Evolutionary conservation across 148 eudicot species (phyloP), one percentile per base, ranked within the genome.

Genomic region (Chenopodium berlandieri): DNA sequence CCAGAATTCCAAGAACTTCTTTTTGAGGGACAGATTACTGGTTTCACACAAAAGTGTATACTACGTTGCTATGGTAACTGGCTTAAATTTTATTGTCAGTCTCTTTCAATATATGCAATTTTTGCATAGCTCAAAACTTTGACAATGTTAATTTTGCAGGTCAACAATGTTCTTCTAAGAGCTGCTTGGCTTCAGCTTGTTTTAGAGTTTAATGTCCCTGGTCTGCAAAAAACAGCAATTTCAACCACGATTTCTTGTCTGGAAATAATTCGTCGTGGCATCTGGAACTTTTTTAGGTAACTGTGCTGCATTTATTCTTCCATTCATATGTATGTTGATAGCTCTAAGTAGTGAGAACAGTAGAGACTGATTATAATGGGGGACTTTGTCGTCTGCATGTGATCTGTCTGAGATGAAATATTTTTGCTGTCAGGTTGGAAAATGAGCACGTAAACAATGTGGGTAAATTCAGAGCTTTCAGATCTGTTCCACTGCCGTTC

Each of bases 281-380:
- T 92, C 64, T 94, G 98, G 98, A 94, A 87, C 86, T 94, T 91
- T 89, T 94, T 92, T 89, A 94, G 98, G 98, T 94, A 90, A 32
- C 23, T 65, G 25, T 46, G 12, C 9, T 65, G 31, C 20, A 56
- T 47, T 46, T 16, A 27, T 50, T 66, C 25, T 62, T 22, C 70
- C 44, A 22, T 69, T 77, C 23, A 19, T 20, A 64, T 23, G 23
- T 32, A 56, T 56, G 2, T 0, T 56, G 60, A 56, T 56, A 56
- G 0, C 60, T 56, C 22, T 12, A 56, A 56, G 60, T 12, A 12
- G 60, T 56, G 60, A 44, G 20, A 22, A 44, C 9, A 12, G 19
- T 30, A 22, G 14, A 32, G 25, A 50, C 31, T 27, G 2, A 68
- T 52, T 60, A 81, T 66, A 67, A 2, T 75, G 60, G 27, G 31